Base-by-base conservation (phyloP, 257 asterid genomes). In the Lantana camara region DNA sequence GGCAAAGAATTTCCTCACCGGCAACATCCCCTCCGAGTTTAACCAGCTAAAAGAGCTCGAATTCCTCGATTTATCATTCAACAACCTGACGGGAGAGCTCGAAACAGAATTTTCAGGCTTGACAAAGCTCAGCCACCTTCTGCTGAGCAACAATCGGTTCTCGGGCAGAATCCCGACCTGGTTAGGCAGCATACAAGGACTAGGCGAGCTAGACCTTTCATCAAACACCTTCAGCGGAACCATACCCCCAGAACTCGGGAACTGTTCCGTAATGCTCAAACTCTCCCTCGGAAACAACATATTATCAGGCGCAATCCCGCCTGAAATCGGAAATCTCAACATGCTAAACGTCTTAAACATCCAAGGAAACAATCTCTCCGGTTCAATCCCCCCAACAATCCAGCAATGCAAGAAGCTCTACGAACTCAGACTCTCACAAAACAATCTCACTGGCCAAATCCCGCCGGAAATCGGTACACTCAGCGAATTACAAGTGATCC, bases 161-260 rank as follows among this genome's bases (percentile, higher is more conserved):
- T 77, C 80, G 0, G 93, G 98, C 2, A 24, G 13, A 2, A 71
- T 92, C 4, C 97, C 98, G 11, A 41, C 51, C 37, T 89, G 96
- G 96, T 57, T 92, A n/a, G 97, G 98, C 9, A 79, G 68, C 37
- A 66, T 82, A 41, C 69, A 81, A 22, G 81, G 80, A 24, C 78
- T 92, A 12, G 98, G 98, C 7, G 98, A 89, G 54, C 75, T 92
- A 16, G 96, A 92, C 50, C 77, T 92, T 69, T 92, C 96, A 10
- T 87, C 70, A 32, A 92, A 92, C 40, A 69, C 21, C 19, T 87
- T 87, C 79, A 80, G 56, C 64, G 98, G 89, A 66, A 75, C 62
- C 14, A 72, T 92, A 17, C 98, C 98, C 10, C 6, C 70, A 23
- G 85, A 87, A 55, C 77, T 92, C 4, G 88, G 97, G 27, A 85